phyloP scores from a whole-genome alignment of 2,329 filamentous ascomycete genomes.

The Pseudogymnoascus sp. region DNA sequence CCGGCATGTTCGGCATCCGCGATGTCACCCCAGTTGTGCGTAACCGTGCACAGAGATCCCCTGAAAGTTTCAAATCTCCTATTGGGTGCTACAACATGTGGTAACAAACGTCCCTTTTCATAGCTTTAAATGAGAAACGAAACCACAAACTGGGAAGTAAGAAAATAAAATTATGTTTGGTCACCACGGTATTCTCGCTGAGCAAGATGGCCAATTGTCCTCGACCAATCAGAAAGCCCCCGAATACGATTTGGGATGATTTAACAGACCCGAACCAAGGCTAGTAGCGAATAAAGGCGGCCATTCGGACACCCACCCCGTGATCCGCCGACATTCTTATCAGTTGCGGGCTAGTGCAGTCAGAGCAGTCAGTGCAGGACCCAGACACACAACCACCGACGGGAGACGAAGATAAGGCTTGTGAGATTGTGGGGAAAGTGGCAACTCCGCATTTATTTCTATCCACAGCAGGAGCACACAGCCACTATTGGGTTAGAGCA shows the following conservation, averaged over 20 bases:
- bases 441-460: slow-evolving; percentile 4
- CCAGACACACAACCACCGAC: neutral
- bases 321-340: slow-evolving; percentile 4
- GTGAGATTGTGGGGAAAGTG: slow-evolving; percentile 6
- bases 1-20: neutral
- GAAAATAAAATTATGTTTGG: neutral
- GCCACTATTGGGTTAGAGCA: neutral
- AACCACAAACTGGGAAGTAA: neutral
- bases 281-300: slow-evolving; percentile 4
- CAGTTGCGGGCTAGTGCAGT: too few species aligned
- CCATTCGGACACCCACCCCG: slow-evolving; percentile 6
- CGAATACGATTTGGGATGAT: neutral
- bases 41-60: neutral
- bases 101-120: neutral
- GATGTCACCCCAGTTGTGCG: neutral
- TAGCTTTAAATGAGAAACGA: neutral
- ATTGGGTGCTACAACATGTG: neutral
- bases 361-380: neutral
- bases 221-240: neutral
- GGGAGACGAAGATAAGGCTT: slow-evolving; percentile 9
- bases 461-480: neutral
- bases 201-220: too few species aligned
- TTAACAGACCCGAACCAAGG: neutral
- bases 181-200: neutral
- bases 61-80: neutral